These are phyloP conservation scores for Phycomyces blakesleeanus DNA, from an alignment of 192 early-diverging fungal genomes.

Conservation along the genomic window DNA sequence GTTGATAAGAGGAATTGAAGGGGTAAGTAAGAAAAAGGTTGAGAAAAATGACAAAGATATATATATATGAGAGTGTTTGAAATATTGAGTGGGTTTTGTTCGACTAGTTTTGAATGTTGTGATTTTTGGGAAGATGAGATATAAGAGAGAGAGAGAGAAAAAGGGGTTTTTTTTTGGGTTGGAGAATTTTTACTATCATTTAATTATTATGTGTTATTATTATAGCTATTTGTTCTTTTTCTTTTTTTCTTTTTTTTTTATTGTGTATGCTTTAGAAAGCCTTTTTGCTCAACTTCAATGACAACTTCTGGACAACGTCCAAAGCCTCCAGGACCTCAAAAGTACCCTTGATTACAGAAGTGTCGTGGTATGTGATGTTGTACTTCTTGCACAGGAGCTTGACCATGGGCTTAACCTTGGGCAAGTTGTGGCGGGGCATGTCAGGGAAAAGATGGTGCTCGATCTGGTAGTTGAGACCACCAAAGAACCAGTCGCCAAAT, in stretches of 20 bases:
- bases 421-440: conserved; percentile 72
- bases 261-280: too few relatives aligned
- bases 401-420: conserved; percentile 61
- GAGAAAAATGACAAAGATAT: background rate
- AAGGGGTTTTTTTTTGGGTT: too few relatives aligned
- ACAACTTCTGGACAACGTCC: conserved; percentile 28
- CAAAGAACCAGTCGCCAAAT: conserved; percentile 79
- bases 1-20: too few relatives aligned
- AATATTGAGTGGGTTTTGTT: too few relatives aligned
- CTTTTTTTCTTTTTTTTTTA: too few relatives aligned
- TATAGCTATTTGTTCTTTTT: too few relatives aligned
- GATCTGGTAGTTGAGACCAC: conserved; percentile 82
- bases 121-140: too few relatives aligned
- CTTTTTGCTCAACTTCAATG: conserved; percentile 30
- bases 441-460: conserved; percentile 87
- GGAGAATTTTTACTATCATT: too few relatives aligned
- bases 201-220: too few relatives aligned
- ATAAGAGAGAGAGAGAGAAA: too few relatives aligned
- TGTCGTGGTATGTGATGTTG: conserved; percentile 12
- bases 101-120: too few relatives aligned
- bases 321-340: conserved; percentile 32
- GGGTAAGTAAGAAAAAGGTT: conserved; percentile 3
- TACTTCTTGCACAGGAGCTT: conserved; percentile 48
- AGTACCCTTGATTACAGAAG: conserved; percentile 18
- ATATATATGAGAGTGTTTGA: too few relatives aligned